Evolutionary conservation across 2,329 filamentous ascomycete species (phyloP), one percentile per base, ranked within the genome.

Genomic region (Calonectria montana): DNA sequence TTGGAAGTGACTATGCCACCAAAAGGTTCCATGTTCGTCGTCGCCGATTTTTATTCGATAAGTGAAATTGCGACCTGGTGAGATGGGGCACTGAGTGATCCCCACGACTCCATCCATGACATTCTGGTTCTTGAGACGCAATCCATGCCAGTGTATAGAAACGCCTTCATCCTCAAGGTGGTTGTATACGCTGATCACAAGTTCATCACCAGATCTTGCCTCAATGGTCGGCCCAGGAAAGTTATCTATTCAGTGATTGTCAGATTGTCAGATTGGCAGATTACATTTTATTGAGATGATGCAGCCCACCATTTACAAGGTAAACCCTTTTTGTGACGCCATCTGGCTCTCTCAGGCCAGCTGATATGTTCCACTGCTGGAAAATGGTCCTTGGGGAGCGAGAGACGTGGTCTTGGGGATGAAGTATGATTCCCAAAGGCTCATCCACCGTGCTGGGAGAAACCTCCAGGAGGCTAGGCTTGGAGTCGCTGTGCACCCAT

Each of bases 161-260:
- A 91, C 91, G 21, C 86, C 89, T 76, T 94, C 87, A 0, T 92
- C 88, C 0, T 92, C 88, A 31, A 88, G 86, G 5, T 82, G 80
- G 77, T 95, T 95, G 79, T 89, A 84, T 66, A 94, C 87, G 50
- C 93, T 89, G 64, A 94, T 90, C 13, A 93, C 82, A n/a, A 96
- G 81, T 3, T 88, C 89, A 77, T 96, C 93, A 23, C 93, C 93
- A 72, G 93, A 91, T 74, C 92, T 93, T 67, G 91, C 89, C 74
- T 93, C 89, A 67, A 96, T 90, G 45, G 92, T 83, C 16, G 93
- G 93, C 2, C 93, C 88, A 0, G 94, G 94, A 83, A 94, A 94
- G 78, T 91, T 84, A 23, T 81, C 82, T 79, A 15, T 37, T 7
- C 12, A 35, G 18, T 13, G 2, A 43, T 13, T 45, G 18, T 55